Evolutionary conservation across 169 alveolate genomes (phyloP).

Genomic region (Eimeria necatrix): DNA sequence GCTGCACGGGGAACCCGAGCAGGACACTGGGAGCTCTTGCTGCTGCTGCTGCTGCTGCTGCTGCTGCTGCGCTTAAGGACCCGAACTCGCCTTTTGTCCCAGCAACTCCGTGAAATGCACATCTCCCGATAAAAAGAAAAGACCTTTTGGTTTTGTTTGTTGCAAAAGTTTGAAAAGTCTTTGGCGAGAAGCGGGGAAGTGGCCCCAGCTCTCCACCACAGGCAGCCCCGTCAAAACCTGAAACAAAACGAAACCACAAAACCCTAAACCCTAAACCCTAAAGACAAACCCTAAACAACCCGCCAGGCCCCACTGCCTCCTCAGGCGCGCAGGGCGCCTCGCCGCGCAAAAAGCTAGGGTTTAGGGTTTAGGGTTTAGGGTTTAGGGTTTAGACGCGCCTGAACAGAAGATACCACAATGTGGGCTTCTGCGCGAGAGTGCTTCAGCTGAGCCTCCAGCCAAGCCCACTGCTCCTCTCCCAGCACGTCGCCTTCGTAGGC

Average conservation of each 20-base stretch:
- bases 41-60: no score
- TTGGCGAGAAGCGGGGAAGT: constrained; percentile 81
- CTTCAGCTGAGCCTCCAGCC: constrained; percentile 92
- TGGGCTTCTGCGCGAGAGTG: constrained; percentile 91
- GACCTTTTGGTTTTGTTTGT: constrained; percentile 82
- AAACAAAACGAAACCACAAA: neutral
- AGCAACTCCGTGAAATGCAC: constrained; percentile 85
- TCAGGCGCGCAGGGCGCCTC: neutral
- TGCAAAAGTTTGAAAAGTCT: constrained; percentile 76
- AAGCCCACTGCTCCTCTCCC: constrained; percentile 94
- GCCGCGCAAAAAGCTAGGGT: neutral
- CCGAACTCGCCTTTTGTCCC: constrained; percentile 61
- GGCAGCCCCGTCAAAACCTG: constrained; percentile 83
- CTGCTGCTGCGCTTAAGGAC: no score
- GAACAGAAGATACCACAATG: constrained; percentile 92
- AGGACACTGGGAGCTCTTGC: no score
- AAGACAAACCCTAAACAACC: neutral
- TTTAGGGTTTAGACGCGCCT: constrained; percentile 83
- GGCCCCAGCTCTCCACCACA: constrained; percentile 86
- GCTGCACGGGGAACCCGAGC: no score
- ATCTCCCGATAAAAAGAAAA: constrained; percentile 85
- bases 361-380: neutral
- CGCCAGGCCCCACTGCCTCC: neutral
- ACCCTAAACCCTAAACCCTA: neutral
- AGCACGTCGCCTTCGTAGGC: constrained; percentile 89